Evolutionary conservation across 257 asterid genomes (phyloP), one percentile per base, ranked within the genome.

Genomic region (Solanum chiquidenum): DNA sequence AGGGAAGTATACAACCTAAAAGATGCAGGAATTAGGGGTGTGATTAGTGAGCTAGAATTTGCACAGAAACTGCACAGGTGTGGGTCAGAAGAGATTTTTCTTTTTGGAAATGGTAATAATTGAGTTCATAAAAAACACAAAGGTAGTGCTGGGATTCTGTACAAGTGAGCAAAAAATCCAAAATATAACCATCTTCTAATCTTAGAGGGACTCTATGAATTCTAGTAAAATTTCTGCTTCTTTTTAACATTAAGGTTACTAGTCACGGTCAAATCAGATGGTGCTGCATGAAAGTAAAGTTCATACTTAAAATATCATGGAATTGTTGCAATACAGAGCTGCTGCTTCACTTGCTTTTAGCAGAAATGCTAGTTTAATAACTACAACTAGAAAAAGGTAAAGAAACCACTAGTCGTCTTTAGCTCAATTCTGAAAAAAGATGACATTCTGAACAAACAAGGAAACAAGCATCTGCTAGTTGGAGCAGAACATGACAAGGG

Each of bases 1-100:
- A 72, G 98, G 98, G 76, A 97, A 95, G 91, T 93, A 95, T 89
- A 95, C 95, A 90, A 95, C 98, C 99, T 97, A 89, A 90, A 92
- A 83, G 83, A 88, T 68, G 55, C 23, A 86, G 64, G 84, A 68
- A 64, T 46, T 29, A 73, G 31, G 83, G 21, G 68, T 29, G 68
- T 29, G 85, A 27, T 83, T 49, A 74, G 82, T 83, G 14, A 87
- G 90, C 75, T 31, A 86, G 76, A 84, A 84, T 44, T 64, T 86
- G 87, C 66, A 86, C 66, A 38, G 38, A 60, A 38, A 38, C 72
- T 60, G 66, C 55, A 83, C 21, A 75, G 83, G 75, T 68, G 20
- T 62, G 40, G 75, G 52, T 11, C 25, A 55, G 60, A 14, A 60
- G 68, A 79, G 37, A 7, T 37, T 73, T 20, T 74, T 35, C 6